Conservation (phyloP, 2,329 filamentous ascomycete genomes). For the Fonsecaea pedrosoi region DNA sequence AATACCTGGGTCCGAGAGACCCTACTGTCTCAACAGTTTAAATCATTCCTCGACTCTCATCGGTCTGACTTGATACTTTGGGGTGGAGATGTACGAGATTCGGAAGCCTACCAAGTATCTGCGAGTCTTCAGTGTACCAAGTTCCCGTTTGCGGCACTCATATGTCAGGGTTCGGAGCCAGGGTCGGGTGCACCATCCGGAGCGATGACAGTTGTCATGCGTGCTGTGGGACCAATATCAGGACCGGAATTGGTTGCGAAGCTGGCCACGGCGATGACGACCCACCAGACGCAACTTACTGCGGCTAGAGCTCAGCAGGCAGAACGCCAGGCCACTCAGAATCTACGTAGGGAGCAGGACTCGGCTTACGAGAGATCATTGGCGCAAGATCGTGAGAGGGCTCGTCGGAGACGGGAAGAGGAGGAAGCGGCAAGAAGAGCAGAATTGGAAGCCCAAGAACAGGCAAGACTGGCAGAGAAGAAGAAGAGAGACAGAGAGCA, state of each 20-base stretch:
- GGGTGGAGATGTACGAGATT: slow-evolving; percentile 91
- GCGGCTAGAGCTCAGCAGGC: slow-evolving; percentile 76
- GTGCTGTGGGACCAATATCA: slow-evolving; percentile 74
- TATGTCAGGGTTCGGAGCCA: slow-evolving; percentile 85
- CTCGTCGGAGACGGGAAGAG: slow-evolving; percentile 75
- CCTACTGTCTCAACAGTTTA: slow-evolving; percentile 75
- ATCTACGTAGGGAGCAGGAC: slow-evolving; percentile 85
- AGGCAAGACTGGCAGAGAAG: slow-evolving; percentile 60
- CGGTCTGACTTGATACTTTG: slow-evolving; percentile 83
- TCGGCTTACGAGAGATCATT: slow-evolving; percentile 91
- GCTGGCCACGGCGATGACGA: slow-evolving; percentile 73
- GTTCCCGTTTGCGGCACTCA: slow-evolving; percentile 85
- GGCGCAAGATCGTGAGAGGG: slow-evolving; percentile 84
- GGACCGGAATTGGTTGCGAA: slow-evolving; percentile 76
- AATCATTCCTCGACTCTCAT: slow-evolving; percentile 74
- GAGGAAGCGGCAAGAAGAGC: slow-evolving; percentile 67
- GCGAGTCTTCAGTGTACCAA: slow-evolving; percentile 85
- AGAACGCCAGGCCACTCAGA: slow-evolving; percentile 81
- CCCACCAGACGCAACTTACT: slow-evolving; percentile 77
- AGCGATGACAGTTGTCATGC: slow-evolving; percentile 82
- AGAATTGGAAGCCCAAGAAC: slow-evolving; percentile 64
- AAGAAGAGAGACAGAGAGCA: slow-evolving; percentile 63
- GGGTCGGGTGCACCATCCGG: slow-evolving; percentile 58
- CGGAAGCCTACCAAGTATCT: slow-evolving; percentile 93
- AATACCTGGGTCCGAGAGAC: slow-evolving; percentile 81